These are phyloP conservation scores for Arthrinium phaeospermum DNA, from an alignment of 2,329 filamentous ascomycete species.

Conservation along the genomic window DNA sequence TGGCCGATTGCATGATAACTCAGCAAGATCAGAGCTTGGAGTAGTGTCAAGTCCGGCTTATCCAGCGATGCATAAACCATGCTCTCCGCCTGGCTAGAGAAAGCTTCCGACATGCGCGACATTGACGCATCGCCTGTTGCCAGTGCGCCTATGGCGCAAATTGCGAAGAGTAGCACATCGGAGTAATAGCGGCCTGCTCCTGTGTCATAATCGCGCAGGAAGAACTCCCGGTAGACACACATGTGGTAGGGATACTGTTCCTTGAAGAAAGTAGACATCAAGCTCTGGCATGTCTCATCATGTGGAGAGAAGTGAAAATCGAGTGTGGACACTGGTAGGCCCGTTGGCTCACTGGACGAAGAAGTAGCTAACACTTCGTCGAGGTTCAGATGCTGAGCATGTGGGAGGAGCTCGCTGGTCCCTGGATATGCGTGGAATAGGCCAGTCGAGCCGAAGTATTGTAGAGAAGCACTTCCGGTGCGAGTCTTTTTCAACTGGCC, in stretches of 20 bases:
- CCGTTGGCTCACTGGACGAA: constrained; percentile 20
- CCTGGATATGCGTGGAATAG: constrained; percentile 48
- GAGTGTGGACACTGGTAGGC: constrained; percentile 20
- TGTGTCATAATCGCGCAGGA: constrained; percentile 54
- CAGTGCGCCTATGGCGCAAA: constrained; percentile 56
- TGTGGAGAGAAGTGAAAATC: constrained; percentile 47
- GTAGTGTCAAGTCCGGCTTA: constrained; percentile 51
- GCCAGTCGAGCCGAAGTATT: constrained; percentile 56
- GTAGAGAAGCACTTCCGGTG: constrained; percentile 44
- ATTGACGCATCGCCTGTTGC: constrained; percentile 45
- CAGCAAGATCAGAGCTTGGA: constrained; percentile 51
- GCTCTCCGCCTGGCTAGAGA: constrained; percentile 50
- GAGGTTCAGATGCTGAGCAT: constrained; percentile 25
- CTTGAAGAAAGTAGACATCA: constrained; percentile 56
- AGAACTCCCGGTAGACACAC: constrained; percentile 57
- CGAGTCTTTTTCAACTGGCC: constrained; percentile 45
- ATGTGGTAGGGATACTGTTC: constrained; percentile 55
- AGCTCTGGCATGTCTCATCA: constrained; percentile 48
- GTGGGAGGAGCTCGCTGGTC: constrained; percentile 25
- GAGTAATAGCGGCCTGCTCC: constrained; percentile 55
- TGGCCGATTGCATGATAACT: constrained; percentile 54
- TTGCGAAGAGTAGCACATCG: constrained; percentile 53
- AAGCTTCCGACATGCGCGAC: constrained; percentile 47
- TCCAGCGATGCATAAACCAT: constrained; percentile 52
- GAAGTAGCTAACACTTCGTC: constrained; percentile 24